Base-by-base conservation (phyloP, 176 grass and related monocot genomes). In the Eleusine coracana region DNA sequence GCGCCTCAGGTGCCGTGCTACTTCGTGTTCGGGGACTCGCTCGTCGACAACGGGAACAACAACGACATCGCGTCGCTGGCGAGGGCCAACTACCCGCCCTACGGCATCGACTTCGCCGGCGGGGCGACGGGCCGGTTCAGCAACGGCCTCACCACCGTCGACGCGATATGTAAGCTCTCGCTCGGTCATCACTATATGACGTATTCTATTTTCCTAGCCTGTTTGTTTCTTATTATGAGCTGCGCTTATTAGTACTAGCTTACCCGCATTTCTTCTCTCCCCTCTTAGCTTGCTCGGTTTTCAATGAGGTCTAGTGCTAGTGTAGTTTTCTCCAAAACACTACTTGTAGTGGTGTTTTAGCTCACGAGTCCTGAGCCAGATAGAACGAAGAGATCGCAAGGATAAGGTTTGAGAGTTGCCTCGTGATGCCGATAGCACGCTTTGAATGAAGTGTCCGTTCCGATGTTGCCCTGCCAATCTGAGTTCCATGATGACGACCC, bases 11-110 rank as follows among this genome's bases (percentile, higher is more conserved):
- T 95, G 64, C 95, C 95, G 17, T 97, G 95, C 88, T 87, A 94
- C 81, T 98, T 91, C 71, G 70, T 98, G 80, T 95, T 95, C 37
- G 95, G 92, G 2, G 95, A 97, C 71, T 97, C 92, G 34, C 85
- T 97, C 5, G 92, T 97, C 10, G 95, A 97, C 84, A 97, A 94
- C 60, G 95, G 95, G 29, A 97, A 97, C 90, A 97, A 97, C 92
- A 97, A 97, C 66, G 68, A 80, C 71, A 89, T 97, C 75, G 66
- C 90, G 78, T 92, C 92, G 40, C 86, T 97, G 37, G 92, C 92
- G 63, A 68, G 95, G 86, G 95, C 95, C 29, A 97, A 94, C 86
- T 97, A 97, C 78, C 84, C 88, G 51, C 95, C 95, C 25, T 97
- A 97, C 41, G 92, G 95, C 74, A 44, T 97, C 77, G 95, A 97